phyloP scores from a whole-genome alignment of 1,284 basidiomycete species.

The Ceratobasidium papillatum region DNA sequence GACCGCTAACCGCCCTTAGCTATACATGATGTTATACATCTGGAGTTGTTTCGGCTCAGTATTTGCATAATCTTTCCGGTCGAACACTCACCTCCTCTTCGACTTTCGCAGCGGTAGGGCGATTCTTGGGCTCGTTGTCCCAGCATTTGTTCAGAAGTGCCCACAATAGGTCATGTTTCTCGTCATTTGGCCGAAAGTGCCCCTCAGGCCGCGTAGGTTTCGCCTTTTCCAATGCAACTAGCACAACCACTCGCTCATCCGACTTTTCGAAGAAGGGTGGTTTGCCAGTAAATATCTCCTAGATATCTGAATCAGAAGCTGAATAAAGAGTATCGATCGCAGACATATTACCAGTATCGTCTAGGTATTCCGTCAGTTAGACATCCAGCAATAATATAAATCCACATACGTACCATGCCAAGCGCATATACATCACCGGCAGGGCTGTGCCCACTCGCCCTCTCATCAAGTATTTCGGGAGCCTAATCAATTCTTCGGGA shows the following conservation, averaged over 20 bases:
- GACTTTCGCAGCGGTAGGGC: background rate
- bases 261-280: background rate
- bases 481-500: background rate
- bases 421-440: conserved; percentile 1
- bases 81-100: background rate
- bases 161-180: conserved; percentile 4
- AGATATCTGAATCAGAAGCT: background rate
- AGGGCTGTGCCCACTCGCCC: background rate
- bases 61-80: background rate
- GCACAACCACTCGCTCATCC: background rate
- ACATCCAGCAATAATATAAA: background rate
- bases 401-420: background rate
- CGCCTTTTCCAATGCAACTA: background rate
- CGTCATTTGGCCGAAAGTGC: background rate
- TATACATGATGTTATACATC: background rate
- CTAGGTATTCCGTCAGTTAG: background rate
- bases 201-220: background rate
- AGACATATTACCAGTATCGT: background rate
- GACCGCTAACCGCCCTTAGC: background rate
- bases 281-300: conserved; percentile 4
- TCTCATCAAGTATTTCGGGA: background rate
- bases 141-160: conserved; percentile 1
- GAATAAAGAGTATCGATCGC: background rate
- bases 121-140: conserved; percentile 2
- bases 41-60: background rate